Evolutionary conservation across 495 filamentous ascomycete species (phyloP), one percentile per base, ranked within the genome.

Genomic region (Penicillium simplicissimum): DNA sequence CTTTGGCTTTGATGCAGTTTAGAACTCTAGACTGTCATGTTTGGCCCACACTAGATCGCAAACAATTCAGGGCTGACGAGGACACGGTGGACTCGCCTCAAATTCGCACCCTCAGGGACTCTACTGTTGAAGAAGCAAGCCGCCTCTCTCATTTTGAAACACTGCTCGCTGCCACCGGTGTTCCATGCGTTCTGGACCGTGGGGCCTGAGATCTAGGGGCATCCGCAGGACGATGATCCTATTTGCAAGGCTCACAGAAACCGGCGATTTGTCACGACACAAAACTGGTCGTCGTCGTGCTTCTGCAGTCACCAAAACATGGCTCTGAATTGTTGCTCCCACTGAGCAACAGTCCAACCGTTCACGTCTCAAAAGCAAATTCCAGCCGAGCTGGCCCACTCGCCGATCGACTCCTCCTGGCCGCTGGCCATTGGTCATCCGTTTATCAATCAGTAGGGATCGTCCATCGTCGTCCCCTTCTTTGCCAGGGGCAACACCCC

Each of bases 381-480:
- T 35, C 52, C 28, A 45, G 28, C 56, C 60, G 60, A 59, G 35
- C 15, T 28, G 57, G 36, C 55, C 59, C 67, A 61, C 37, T 15
- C 21, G 65, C 62, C 59, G 65, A 67, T 67, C 65, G 17, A 19
- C 28, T 31, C 2, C 28, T 31, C 28, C 28, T 31, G 28, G 25
- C 17, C 10, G 14, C 23, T 14, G 28, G 5, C 19, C 17, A 67
- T 63, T 68, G 59, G 65, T 14, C 14, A 25, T 9, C 7, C 17
- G 28, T 13, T 68, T 70, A 70, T 70, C 67, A 68, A 70, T 70
- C 67, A 65, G 62, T 59, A 43, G 57, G 52, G 57, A 60, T 55
- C 52, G 47, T 43, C 52, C 38, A 47, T 28, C 62, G 53, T 62
- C 57, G 53, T 62, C 57, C 57, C 35, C 52, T 43, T 47, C 35